These are phyloP conservation scores for Barbatosphaeria neglecta DNA, from an alignment of 495 filamentous ascomycete genomes.

Conservation along the genomic window DNA sequence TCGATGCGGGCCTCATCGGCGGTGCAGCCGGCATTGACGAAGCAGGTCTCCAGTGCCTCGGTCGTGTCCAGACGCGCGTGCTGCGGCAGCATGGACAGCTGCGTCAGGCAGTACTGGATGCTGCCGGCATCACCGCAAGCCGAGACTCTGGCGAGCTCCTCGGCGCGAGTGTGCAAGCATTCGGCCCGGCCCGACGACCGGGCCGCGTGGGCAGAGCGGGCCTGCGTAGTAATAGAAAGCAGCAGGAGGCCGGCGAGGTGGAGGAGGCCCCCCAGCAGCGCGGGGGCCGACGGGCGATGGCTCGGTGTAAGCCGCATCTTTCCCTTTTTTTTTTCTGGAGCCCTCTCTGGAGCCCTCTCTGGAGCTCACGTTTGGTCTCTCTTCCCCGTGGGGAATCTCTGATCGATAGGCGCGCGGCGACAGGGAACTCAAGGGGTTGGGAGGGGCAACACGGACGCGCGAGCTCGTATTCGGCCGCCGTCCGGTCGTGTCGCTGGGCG, in stretches of 20 bases:
- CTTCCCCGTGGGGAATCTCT: too few relatives aligned
- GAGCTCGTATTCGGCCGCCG: too few relatives aligned
- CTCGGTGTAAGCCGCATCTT: too few relatives aligned
- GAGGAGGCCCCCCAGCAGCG: neutral
- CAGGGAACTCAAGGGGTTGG: too few relatives aligned
- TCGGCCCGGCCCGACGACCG: conserved; percentile 8
- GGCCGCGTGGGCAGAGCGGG: conserved; percentile 3
- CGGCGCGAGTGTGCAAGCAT: conserved; percentile 20
- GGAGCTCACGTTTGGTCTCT: too few relatives aligned
- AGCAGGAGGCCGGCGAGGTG: neutral
- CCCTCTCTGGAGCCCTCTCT: too few relatives aligned
- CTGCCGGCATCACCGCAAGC: conserved; percentile 25
- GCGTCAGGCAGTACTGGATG: conserved; percentile 24
- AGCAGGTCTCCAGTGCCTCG: conserved; percentile 23
- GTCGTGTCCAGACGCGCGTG: conserved; percentile 3
- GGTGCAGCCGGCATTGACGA: conserved; percentile 26
- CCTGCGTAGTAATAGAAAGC: conserved; percentile 1
- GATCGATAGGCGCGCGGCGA: too few relatives aligned
- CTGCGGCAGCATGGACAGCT: too few relatives aligned
- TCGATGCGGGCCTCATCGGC: conserved; percentile 21
- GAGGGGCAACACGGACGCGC: too few relatives aligned
- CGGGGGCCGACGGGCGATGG: too few relatives aligned
- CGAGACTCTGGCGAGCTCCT: conserved; percentile 16
- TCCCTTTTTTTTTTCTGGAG: too few relatives aligned
- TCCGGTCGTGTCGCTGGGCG: too few relatives aligned